Percentiles rank a stretch among this genome's conserved stretches.
Evolutionary conservation across 139 green algal genomes (phyloP).

Genomic region (Medakamo hakoo): DNA sequence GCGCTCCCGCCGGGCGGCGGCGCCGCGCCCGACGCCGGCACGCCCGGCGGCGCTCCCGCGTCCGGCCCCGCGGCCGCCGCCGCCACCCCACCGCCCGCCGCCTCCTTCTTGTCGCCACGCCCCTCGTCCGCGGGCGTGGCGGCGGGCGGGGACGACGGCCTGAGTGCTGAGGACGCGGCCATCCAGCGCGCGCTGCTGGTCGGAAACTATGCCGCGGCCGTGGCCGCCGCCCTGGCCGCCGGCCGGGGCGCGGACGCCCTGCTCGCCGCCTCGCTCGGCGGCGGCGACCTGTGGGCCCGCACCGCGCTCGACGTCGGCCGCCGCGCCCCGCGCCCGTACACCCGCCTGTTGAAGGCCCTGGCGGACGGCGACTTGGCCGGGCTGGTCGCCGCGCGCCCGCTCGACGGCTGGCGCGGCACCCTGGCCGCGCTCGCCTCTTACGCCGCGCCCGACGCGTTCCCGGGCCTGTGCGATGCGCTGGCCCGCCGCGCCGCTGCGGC

Average conservation of each 20-base stretch:
- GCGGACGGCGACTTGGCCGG: constrained; percentile 48
- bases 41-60: constrained; percentile 2
- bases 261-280: constrained; percentile 58
- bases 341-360: constrained; percentile 45
- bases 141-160: too few relatives aligned
- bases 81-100: not conserved
- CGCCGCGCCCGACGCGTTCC: constrained; percentile 35
- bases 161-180: constrained; percentile 44
- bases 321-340: constrained; percentile 58
- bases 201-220: constrained; percentile 72
- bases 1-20: constrained; percentile 2
- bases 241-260: constrained; percentile 81
- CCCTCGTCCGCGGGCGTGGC: constrained; percentile 1
- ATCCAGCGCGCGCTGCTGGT: constrained; percentile 78
- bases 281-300: constrained; percentile 27
- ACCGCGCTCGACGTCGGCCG: constrained; percentile 59
- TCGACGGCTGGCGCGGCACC: constrained; percentile 80
- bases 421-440: constrained; percentile 87
- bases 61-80: not conserved
- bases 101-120: not conserved
- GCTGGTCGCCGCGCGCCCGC: constrained; percentile 60
- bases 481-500: constrained; percentile 21
- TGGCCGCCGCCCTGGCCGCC: constrained; percentile 39
- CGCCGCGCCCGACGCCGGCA: constrained; percentile 1
- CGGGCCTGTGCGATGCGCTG: constrained; percentile 46